These are phyloP conservation scores for Sugiyamaella pinicola DNA, from an alignment of 1,139 yeast genomes.

Conservation along the genomic window DNA sequence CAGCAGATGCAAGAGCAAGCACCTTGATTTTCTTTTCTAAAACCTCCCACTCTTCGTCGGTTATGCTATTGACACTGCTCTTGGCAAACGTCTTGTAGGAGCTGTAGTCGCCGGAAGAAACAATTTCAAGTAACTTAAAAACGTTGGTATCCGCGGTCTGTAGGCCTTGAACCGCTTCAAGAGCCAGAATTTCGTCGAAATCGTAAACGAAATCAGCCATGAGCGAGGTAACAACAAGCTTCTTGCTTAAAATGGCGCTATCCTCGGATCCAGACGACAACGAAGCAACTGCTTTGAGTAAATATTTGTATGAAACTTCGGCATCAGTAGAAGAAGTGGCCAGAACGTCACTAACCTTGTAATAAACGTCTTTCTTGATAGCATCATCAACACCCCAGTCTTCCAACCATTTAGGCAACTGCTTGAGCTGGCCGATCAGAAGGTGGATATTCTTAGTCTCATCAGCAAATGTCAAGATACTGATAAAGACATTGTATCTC, in stretches of 20 bases:
- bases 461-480: constrained; percentile 42
- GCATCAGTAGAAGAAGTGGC: constrained; percentile 32
- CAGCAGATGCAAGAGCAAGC: constrained; percentile 35
- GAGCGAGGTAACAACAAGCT: constrained; percentile 38
- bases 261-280: constrained; percentile 25
- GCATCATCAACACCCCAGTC: constrained; percentile 43
- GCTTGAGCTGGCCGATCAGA: constrained; percentile 44
- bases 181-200: constrained; percentile 41
- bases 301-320: constrained; percentile 37
- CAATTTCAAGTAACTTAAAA: constrained; percentile 38
- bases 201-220: constrained; percentile 38
- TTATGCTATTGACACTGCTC: constrained; percentile 14
- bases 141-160: constrained; percentile 30
- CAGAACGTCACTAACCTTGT: constrained; percentile 37
- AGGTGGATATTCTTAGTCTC: constrained; percentile 40
- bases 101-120: constrained; percentile 41
- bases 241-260: constrained; percentile 32
- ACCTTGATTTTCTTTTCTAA: constrained; percentile 37
- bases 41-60: constrained; percentile 32
- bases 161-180: constrained; percentile 40
- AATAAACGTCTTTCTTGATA: constrained; percentile 36
- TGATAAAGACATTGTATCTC: constrained; percentile 41
- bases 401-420: constrained; percentile 44
- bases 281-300: constrained; percentile 37
- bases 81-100: constrained; percentile 32